phyloP scores from a whole-genome alignment of 345 rosid genomes.

The Boechera retrofracta region DNA sequence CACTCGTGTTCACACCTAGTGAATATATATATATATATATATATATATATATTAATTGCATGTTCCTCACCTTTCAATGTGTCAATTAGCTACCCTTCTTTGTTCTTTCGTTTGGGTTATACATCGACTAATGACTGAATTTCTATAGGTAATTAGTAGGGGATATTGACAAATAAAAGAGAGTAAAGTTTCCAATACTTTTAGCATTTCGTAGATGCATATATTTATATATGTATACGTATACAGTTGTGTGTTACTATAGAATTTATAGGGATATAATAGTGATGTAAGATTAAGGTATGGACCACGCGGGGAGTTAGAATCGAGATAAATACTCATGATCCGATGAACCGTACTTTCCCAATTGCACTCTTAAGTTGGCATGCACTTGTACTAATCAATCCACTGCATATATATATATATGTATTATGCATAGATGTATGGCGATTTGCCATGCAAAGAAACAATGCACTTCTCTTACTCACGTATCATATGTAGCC shows the following conservation, averaged over 20 bases:
- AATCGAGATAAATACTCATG: slow-evolving; percentile 41
- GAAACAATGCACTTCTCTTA: slow-evolving; percentile 41
- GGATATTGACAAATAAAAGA: slow-evolving; percentile 20
- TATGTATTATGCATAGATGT: slow-evolving; percentile 13
- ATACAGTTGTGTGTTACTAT: neutral
- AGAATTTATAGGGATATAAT: slow-evolving; percentile 20
- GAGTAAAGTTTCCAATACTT: slow-evolving; percentile 7
- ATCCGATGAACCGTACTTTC: slow-evolving; percentile 47
- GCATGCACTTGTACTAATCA: slow-evolving; percentile 51
- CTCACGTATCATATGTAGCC: slow-evolving; percentile 41
- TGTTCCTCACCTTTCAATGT: neutral
- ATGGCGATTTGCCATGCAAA: slow-evolving; percentile 48
- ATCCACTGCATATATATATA: slow-evolving; percentile 28
- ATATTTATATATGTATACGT: neutral
- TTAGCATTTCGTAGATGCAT: slow-evolving; percentile 5
- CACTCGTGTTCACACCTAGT: neutral
- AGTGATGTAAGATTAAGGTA: slow-evolving; percentile 37
- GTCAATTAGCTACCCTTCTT: neutral
- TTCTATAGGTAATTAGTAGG: slow-evolving; percentile 14
- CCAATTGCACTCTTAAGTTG: slow-evolving; percentile 35
- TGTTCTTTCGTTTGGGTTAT: neutral
- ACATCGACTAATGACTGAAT: slow-evolving; percentile 17
- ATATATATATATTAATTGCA: no score
- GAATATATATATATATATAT: no score
- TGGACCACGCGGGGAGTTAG: slow-evolving; percentile 44